Base-by-base conservation (phyloP, 2,329 filamentous ascomycete genomes). In the Neocucurbitaria cava region DNA sequence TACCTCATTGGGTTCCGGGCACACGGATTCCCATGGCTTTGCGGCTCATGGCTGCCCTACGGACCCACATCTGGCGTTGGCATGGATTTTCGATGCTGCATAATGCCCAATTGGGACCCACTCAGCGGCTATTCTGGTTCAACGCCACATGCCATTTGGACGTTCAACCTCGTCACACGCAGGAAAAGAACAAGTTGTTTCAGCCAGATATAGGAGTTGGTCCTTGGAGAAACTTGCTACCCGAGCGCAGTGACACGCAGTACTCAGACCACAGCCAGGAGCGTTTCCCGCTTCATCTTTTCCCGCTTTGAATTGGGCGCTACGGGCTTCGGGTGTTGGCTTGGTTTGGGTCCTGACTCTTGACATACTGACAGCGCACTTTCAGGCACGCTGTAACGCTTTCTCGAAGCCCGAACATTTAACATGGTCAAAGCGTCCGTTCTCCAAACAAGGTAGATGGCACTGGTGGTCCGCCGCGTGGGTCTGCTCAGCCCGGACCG, bases 1-100 rank as follows among this genome's bases (percentile, higher is more conserved):
- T 28, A 38, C 44, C 50, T 65, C 52, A 62, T 68, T 67, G 65
- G 65, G 62, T 65, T 64, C 64, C 65, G 41, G 46, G 30, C 47
- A 49, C 49, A 48, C 39, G 60, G 60, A 53, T 49, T 38, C n/a
- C 5, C 47, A 42, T 43, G 47, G 44, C 46, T 49, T 56, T 59
- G 61, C 56, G 61, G 62, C 62, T 66, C 64, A 64, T 63, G 48
- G 60, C 62, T 67, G 65, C 65, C 65, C 59, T 67, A 65, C 56
- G 54, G 64, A 49, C 60, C 65, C 65, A 68, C 65, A 46, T 64
- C 39, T 58, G 52, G 61, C 59, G 48, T 52, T 59, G 58, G 54
- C 45, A 55, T 59, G 44, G 51, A 45, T 56, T 56, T 54, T 52
- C n/a, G n/a, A 41, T 54, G 44, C 51, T 54, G 55, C 59, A 58